Conservation (phyloP, 2,329 filamentous ascomycete genomes). For the Aaosphaeria pasadenensis region DNA sequence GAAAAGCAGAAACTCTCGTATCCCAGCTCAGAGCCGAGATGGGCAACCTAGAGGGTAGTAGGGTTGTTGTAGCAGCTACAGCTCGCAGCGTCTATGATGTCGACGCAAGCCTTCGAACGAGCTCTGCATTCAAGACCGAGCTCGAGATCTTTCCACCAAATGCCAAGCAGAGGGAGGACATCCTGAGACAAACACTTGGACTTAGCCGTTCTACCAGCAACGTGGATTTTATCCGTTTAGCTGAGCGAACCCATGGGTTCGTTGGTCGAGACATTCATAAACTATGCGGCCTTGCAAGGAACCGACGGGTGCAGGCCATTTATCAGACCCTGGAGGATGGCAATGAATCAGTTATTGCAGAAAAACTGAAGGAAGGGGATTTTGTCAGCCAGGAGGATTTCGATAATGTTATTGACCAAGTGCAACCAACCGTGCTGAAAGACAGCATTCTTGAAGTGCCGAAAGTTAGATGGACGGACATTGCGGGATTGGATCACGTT, state of each 20-base stretch:
- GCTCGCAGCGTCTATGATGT: conserved; percentile 72
- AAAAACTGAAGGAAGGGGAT: conserved; percentile 11
- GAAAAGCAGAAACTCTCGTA: conserved; percentile 27
- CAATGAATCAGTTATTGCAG: conserved; percentile 2
- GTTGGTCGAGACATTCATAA: conserved; percentile 73
- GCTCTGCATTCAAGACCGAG: conserved; percentile 62
- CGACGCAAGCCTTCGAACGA: conserved; percentile 64
- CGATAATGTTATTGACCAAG: conserved; percentile 61
- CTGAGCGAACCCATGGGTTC: conserved; percentile 80
- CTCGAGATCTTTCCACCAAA: conserved; percentile 78
- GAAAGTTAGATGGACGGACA: conserved; percentile 80
- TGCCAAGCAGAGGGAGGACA: conserved; percentile 65
- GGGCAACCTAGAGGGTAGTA: conserved; percentile 52
- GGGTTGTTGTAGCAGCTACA: conserved; percentile 71
- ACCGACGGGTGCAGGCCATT: conserved; percentile 23
- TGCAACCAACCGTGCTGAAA: conserved; percentile 82
- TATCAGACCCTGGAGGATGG: conserved; percentile 7
- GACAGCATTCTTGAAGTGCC: conserved; percentile 87
- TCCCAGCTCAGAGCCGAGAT: conserved; percentile 32
- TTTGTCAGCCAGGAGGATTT: conserved; percentile 52
- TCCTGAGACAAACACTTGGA: conserved; percentile 53
- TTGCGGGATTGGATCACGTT: conserved; percentile 77
- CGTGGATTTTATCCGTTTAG: conserved; percentile 54
- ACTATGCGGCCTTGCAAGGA: conserved; percentile 57
- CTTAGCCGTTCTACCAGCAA: conserved; percentile 51